Conservation (phyloP, 2,329 filamentous ascomycete species). For the Penicillium sp. region DNA sequence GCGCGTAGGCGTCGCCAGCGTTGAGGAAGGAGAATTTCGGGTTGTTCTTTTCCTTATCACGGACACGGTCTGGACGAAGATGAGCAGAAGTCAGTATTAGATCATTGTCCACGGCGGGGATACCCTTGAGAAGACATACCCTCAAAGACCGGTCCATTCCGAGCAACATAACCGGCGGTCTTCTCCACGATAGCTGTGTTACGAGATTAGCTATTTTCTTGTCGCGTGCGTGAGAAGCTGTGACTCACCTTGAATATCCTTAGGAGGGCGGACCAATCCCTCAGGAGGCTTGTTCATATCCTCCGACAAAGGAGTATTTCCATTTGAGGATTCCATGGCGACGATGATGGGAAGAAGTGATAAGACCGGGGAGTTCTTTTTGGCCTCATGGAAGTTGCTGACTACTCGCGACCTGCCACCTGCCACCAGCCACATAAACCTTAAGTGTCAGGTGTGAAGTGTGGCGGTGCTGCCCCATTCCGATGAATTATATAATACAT, state of each 20-base stretch:
- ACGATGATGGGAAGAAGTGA: conserved; percentile 4
- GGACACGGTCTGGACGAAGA: conserved; percentile 63
- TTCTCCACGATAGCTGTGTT: conserved; percentile 73
- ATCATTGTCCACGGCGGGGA: background rate
- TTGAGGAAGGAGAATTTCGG: conserved; percentile 90
- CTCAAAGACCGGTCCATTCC: conserved; percentile 67
- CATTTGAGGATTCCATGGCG: conserved; percentile 45
- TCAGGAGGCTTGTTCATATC: conserved; percentile 74
- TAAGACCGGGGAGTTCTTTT: conserved; percentile 4
- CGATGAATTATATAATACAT: background rate
- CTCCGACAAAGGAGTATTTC: conserved; percentile 44
- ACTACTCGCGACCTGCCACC: background rate
- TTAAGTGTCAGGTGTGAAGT: background rate
- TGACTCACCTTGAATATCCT: conserved; percentile 68
- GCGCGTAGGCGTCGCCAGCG: conserved; percentile 75
- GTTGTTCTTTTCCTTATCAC: conserved; percentile 78
- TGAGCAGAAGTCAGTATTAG: background rate
- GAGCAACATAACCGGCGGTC: conserved; percentile 85
- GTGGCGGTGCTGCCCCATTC: background rate
- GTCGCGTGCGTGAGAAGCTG: background rate
- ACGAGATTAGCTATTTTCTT: conserved; percentile 24
- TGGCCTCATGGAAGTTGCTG: background rate
- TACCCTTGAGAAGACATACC: conserved; percentile 32
- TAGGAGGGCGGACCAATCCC: conserved; percentile 80
- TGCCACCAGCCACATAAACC: conserved; percentile 12